Conservation (phyloP, 192 early-diverging fungal genomes). For the Chytriomyces sp. region DNA sequence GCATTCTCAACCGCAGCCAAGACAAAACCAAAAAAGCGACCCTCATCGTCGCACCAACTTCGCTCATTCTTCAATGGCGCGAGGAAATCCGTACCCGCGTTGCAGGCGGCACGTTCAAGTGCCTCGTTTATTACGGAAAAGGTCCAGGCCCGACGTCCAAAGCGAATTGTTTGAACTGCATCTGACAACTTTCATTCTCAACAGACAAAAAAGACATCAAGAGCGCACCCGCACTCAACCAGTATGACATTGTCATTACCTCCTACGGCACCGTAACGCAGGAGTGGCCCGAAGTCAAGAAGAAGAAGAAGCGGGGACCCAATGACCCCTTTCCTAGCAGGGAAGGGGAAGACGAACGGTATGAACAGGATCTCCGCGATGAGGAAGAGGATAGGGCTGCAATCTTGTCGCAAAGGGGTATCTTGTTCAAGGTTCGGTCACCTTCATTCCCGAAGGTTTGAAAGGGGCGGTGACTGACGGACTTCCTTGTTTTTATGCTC, state of each 20-base stretch:
- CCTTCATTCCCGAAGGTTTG: too few species aligned
- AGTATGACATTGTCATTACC: slow-evolving; percentile 50
- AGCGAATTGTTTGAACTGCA: background rate
- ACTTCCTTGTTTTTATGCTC: too few species aligned
- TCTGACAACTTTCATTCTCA: background rate
- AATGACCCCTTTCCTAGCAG: background rate
- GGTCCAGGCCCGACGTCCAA: background rate
- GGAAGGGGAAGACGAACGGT: slow-evolving; percentile 6
- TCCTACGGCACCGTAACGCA: slow-evolving; percentile 38
- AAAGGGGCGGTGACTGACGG: too few species aligned
- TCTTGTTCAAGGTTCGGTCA: slow-evolving; percentile 38
- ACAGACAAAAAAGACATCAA: slow-evolving; percentile 4
- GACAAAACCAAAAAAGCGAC: slow-evolving; percentile 64
- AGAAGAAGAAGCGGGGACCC: slow-evolving; percentile 13
- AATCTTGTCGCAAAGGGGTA: slow-evolving; percentile 16
- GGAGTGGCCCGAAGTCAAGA: slow-evolving; percentile 39
- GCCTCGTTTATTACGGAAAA: slow-evolving; percentile 68
- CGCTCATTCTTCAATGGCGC: slow-evolving; percentile 67
- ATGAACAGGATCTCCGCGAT: slow-evolving; percentile 23
- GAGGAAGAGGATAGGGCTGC: background rate
- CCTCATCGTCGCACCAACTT: slow-evolving; percentile 70
- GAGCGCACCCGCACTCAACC: slow-evolving; percentile 51
- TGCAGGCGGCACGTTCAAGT: slow-evolving; percentile 48
- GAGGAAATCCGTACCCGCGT: slow-evolving; percentile 67
- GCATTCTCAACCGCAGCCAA: slow-evolving; percentile 50